These are phyloP conservation scores for Neurospora discreta DNA, from an alignment of 495 filamentous ascomycete genomes.

Conservation along the genomic window DNA sequence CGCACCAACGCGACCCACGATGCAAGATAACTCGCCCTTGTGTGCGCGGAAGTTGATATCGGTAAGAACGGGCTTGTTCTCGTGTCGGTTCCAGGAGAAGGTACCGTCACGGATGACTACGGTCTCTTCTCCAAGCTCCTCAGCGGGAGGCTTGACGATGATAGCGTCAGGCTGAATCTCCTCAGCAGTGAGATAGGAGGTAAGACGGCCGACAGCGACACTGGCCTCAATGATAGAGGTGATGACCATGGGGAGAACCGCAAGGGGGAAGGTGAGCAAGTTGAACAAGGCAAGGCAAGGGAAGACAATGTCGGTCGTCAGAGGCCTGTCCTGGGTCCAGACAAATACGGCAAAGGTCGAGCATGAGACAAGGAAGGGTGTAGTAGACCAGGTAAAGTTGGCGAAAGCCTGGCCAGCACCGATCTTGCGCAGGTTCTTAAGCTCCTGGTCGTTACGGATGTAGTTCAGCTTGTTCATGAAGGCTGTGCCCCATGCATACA, in stretches of 20 bases:
- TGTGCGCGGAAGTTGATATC: slow-evolving; percentile 77
- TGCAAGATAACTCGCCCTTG: slow-evolving; percentile 86
- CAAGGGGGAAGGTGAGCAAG: slow-evolving; percentile 85
- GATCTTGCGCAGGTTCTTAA: slow-evolving; percentile 92
- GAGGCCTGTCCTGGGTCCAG: slow-evolving; percentile 60
- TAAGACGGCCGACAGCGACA: slow-evolving; percentile 80
- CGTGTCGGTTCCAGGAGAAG: slow-evolving; percentile 89
- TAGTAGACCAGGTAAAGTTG: slow-evolving; percentile 99
- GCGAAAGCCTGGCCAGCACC: slow-evolving; percentile 87
- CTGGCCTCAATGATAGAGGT: slow-evolving; percentile 92
- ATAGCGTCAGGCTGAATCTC: slow-evolving; percentile 86
- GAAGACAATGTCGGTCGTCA: slow-evolving; percentile 94
- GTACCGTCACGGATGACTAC: slow-evolving; percentile 72
- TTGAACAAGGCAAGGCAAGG: slow-evolving; percentile 86
- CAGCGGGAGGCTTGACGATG: slow-evolving; percentile 49
- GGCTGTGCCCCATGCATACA: slow-evolving; percentile 93
- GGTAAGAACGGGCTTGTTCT: slow-evolving; percentile 37
- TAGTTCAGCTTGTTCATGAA: slow-evolving; percentile 96
- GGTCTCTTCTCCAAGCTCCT: slow-evolving; percentile 70
- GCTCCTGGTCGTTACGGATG: slow-evolving; percentile 88
- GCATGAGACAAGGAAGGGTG: slow-evolving; percentile 95
- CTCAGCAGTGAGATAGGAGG: slow-evolving; percentile 74
- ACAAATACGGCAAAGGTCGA: slow-evolving; percentile 95
- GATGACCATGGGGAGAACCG: slow-evolving; percentile 95
- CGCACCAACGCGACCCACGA: slow-evolving; percentile 88